Percentiles rank a stretch among this genome's conserved stretches.
phyloP scores from a whole-genome alignment of 2,329 filamentous ascomycete genomes.

The Phoma herbarum region DNA sequence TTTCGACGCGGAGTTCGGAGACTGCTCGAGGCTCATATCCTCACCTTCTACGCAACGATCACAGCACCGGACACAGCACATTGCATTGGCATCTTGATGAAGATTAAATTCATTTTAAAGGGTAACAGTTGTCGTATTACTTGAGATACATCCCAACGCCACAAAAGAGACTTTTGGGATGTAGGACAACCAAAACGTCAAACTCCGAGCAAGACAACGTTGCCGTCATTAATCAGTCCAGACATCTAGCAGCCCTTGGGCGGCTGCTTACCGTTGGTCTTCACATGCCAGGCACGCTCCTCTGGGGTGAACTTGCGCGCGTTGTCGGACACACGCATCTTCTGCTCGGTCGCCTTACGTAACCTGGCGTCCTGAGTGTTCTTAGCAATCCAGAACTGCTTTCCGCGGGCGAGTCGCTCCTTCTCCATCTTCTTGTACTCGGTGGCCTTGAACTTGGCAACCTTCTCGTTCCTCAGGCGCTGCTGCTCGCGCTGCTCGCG shows the following conservation, averaged over 20 bases:
- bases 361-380: neutral
- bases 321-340: neutral
- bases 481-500: neutral
- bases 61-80: neutral
- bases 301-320: neutral
- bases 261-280: neutral
- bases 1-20: constrained; percentile 1
- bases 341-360: neutral
- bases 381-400: constrained; percentile 2
- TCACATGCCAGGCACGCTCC: neutral
- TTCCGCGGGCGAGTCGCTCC: neutral
- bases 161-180: neutral
- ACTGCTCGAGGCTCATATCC: neutral
- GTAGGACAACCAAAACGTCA: neutral
- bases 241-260: constrained; percentile 1
- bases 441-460: neutral
- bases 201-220: neutral
- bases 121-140: neutral
- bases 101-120: neutral
- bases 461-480: neutral
- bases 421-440: neutral
- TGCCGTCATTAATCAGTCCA: no score
- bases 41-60: neutral
- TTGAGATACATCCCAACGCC: neutral
- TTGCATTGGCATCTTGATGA: neutral